Evolutionary conservation across 2,329 filamentous ascomycete genomes (phyloP).

Genomic region (Aphanoascus verrucosus): DNA sequence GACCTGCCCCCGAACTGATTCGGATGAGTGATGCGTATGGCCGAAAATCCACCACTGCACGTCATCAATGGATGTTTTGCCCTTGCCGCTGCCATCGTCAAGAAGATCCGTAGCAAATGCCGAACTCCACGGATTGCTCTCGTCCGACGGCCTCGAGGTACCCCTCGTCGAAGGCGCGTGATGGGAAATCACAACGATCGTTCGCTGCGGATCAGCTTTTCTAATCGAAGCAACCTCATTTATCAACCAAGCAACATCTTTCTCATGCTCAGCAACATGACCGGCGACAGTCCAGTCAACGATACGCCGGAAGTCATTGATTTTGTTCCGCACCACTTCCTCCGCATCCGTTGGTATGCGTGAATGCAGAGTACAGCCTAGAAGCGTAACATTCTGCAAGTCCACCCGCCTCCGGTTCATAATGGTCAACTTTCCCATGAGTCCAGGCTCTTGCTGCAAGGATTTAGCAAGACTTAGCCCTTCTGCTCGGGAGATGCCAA

Average conservation of each 20-base stretch:
- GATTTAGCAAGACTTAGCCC: constrained; percentile 16
- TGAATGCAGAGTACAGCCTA: constrained; percentile 50
- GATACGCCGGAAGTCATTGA: constrained; percentile 46
- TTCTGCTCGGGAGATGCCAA: constrained; percentile 21
- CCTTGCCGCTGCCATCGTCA: not conserved
- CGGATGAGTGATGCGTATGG: constrained; percentile 36
- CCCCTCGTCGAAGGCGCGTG: constrained; percentile 43
- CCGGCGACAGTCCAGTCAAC: constrained; percentile 38
- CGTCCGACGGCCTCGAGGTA: constrained; percentile 40
- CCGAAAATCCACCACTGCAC: constrained; percentile 35
- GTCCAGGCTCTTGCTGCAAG: constrained; percentile 17
- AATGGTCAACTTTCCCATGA: constrained; percentile 16
- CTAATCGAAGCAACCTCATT: constrained; percentile 23
- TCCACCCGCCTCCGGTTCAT: constrained; percentile 19
- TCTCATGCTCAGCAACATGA: constrained; percentile 40
- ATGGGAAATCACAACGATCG: constrained; percentile 43
- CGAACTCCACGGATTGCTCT: constrained; percentile 37
- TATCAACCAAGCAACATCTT: constrained; percentile 43
- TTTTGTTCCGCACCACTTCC: constrained; percentile 32
- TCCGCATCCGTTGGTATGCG: constrained; percentile 33
- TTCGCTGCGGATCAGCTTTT: constrained; percentile 2
- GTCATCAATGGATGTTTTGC: constrained; percentile 6
- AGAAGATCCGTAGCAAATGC: constrained; percentile 31
- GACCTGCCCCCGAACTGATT: constrained; percentile 29
- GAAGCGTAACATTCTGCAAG: constrained; percentile 33